Evolutionary conservation across 2,329 filamentous ascomycete species (phyloP).

Genomic region (Alternaria arborescens): DNA sequence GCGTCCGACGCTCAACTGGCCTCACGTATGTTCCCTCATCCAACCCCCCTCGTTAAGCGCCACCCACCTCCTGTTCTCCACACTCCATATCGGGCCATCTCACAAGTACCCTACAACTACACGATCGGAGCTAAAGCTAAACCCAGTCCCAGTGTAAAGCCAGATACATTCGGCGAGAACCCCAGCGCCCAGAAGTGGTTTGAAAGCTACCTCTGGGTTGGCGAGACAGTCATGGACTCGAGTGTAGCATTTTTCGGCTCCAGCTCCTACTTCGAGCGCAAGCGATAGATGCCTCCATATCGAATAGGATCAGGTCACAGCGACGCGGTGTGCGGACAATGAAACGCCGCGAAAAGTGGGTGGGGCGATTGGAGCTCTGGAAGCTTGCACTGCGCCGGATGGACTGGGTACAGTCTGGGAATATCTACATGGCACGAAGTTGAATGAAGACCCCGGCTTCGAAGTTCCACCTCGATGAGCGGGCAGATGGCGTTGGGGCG

Average conservation of each 20-base stretch:
- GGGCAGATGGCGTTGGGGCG: conserved; percentile 12
- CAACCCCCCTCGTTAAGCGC: not conserved
- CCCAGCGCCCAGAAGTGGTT: conserved; percentile 88
- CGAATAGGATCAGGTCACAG: not conserved
- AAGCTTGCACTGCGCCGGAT: not conserved
- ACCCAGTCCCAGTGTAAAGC: conserved; percentile 79
- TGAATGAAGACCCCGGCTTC: not conserved
- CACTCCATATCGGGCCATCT: not conserved
- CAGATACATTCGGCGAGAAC: conserved; percentile 83
- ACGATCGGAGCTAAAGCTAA: conserved; percentile 33
- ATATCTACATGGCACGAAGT: not conserved
- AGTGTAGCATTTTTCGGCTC: conserved; percentile 90
- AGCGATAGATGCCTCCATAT: conserved; percentile 57
- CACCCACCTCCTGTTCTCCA: not conserved
- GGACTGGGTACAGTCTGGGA: not conserved
- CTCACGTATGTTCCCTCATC: conserved; percentile 77
- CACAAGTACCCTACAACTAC: conserved; percentile 2
- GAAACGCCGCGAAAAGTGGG: not conserved
- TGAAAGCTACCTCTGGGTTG: conserved; percentile 90
- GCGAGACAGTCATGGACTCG: conserved; percentile 98
- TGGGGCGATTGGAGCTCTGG: not conserved
- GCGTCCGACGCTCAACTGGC: conserved; percentile 96
- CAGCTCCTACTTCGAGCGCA: conserved; percentile 90
- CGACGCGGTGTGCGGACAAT: not conserved
- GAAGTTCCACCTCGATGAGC: conserved; percentile 1